Conservation (phyloP, 176 grass and related monocot genomes). For the Coix lacrymajobi region DNA sequence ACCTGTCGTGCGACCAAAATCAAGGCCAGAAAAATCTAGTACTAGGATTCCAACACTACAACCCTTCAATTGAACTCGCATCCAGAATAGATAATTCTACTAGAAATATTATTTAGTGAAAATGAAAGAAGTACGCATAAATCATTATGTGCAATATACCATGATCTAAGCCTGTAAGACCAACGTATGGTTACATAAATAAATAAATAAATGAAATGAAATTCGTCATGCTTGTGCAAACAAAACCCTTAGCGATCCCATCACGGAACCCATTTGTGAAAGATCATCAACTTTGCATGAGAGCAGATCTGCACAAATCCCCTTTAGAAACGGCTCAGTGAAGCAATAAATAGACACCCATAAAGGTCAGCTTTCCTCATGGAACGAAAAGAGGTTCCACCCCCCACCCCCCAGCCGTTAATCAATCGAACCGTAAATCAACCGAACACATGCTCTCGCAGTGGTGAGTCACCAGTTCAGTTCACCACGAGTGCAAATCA, state of each 20-base stretch:
- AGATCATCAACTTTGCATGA: not conserved
- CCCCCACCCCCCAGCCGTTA: too few relatives aligned
- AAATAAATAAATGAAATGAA: not conserved
- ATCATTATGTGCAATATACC: not conserved
- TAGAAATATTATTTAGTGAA: not conserved
- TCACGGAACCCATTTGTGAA: not conserved
- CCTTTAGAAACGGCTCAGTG: not conserved
- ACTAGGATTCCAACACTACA: not conserved
- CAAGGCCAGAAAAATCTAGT: too few relatives aligned
- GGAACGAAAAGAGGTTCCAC: not conserved
- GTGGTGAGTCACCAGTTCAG: not conserved
- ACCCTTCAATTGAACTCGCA: not conserved
- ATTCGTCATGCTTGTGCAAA: not conserved
- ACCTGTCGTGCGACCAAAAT: not conserved
- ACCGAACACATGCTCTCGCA: not conserved
- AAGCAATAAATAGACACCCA: not conserved
- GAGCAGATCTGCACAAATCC: conserved; percentile 19
- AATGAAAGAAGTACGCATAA: not conserved
- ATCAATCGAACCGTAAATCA: too few relatives aligned
- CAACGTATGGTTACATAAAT: not conserved
- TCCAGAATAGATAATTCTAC: not conserved
- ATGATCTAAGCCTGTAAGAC: not conserved
- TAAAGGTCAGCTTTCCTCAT: not conserved
- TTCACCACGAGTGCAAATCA: not conserved
- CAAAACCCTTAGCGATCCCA: not conserved